A percentile compares a stretch with the other conserved stretches of the same genome.
phyloP scores from a whole-genome alignment of 2,329 filamentous ascomycete genomes.

The Xylogone sp. region DNA sequence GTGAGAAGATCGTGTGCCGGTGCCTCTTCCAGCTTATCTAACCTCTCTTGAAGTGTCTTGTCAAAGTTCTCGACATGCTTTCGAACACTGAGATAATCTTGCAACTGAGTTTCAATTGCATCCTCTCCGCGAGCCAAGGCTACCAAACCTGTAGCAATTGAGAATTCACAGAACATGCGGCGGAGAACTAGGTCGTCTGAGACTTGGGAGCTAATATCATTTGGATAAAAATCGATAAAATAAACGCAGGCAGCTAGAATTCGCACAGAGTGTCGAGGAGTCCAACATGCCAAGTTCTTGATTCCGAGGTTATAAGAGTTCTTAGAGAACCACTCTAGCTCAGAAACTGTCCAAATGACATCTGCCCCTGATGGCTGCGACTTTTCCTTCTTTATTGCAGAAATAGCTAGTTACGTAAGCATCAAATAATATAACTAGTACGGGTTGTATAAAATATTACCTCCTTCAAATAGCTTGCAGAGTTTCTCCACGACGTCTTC shows the following conservation, averaged over 20 bases:
- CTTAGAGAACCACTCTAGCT: constrained; percentile 81
- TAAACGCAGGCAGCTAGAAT: constrained; percentile 52
- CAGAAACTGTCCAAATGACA: constrained; percentile 50
- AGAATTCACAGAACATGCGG: constrained; percentile 67
- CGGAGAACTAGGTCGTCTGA: constrained; percentile 52
- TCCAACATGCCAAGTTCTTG: constrained; percentile 53
- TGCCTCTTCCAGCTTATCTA: constrained; percentile 37
- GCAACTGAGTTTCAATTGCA: constrained; percentile 45
- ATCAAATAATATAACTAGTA: neutral
- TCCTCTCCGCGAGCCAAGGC: constrained; percentile 50
- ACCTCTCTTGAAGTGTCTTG: constrained; percentile 34
- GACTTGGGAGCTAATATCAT: constrained; percentile 37
- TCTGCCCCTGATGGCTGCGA: constrained; percentile 5
- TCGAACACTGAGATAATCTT: constrained; percentile 59
- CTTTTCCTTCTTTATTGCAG: constrained; percentile 36
- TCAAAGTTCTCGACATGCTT: constrained; percentile 60
- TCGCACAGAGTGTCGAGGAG: constrained; percentile 48
- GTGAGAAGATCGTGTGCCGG: constrained; percentile 48
- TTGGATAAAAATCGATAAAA: constrained; percentile 49
- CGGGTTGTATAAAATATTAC: constrained; percentile 23
- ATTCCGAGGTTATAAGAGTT: constrained; percentile 78
- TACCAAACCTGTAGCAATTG: constrained; percentile 50
- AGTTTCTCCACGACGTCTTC: constrained; percentile 41
- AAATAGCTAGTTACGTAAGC: constrained; percentile 13
- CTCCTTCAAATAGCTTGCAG: constrained; percentile 50